Base-by-base conservation (phyloP, 345 rosid species). In the Populus simonii region DNA sequence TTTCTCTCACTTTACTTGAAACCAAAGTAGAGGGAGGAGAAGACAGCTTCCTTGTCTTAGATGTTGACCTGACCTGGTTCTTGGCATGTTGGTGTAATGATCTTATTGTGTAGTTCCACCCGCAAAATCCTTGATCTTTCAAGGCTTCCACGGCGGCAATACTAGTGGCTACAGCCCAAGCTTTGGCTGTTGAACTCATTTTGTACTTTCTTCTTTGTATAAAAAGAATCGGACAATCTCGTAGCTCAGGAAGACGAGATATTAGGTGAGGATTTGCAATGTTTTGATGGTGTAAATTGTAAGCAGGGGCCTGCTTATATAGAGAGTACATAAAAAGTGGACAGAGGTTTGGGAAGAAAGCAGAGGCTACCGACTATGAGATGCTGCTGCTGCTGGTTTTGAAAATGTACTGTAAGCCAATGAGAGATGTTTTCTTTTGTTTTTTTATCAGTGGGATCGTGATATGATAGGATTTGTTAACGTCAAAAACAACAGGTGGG, bases 121-220 rank as follows among this genome's bases (percentile, higher is more conserved):
- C 78, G 73, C 92, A 87, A 47, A 88, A 70, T 0, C 94, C 45
- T 41, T 87, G 90, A 73, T 89, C 93, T 47, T 91, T 92, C 23
- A 89, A 23, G 7, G 45, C 45, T 41, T 41, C 45, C 45, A 41
- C 45, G 45, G 15, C 13, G 0, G 45, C 45, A 41, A 10, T 41
- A 41, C 45, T 41, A 11, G 82, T 85, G 6, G 89, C 92, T 5
- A 84, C 89, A 0, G 75, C 33, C 90, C 91, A 90, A 1, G 92
- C 82, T 71, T 85, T 89, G 74, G 85, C 86, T 7, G 87, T 36
- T 39, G 76, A 76, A 70, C 86, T 80, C 81, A 77, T 80, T n/a
- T 10, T 41, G 4, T 41, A 41, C 10, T 25, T 10, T 27, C 27
- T 62, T 33, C 36, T 33, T 33, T 33, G 36, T 33, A 33, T 33